These are phyloP conservation scores for Metschnikowia lunata DNA, from an alignment of 805 yeast species.

Conservation along the genomic window DNA sequence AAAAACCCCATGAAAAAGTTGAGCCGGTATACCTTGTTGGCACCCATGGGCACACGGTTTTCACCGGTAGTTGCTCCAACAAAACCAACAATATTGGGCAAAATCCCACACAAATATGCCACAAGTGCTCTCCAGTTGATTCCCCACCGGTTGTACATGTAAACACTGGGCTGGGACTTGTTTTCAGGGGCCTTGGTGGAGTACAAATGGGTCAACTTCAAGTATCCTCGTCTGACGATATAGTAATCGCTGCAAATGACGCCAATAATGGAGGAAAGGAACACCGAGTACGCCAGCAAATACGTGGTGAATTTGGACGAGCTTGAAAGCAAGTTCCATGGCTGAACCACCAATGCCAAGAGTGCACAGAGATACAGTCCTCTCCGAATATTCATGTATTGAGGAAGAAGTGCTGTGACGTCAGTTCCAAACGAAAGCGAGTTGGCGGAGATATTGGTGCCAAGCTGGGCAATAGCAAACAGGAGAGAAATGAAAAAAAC, in stretches of 20 bases:
- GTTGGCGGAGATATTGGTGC: conserved; percentile 72
- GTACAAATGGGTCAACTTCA: conserved; percentile 64
- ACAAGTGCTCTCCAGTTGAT: conserved; percentile 79
- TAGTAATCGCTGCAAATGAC: conserved; percentile 63
- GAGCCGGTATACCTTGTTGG: conserved; percentile 65
- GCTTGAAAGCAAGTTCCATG: conserved; percentile 69
- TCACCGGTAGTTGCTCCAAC: conserved; percentile 73
- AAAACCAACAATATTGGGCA: conserved; percentile 83
- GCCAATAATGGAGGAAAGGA: conserved; percentile 81
- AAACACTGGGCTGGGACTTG: conserved; percentile 32
- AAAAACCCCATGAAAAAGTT: conserved; percentile 76
- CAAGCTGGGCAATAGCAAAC: conserved; percentile 72
- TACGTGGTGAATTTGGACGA: conserved; percentile 76
- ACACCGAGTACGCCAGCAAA: conserved; percentile 75
- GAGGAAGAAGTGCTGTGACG: conserved; percentile 61
- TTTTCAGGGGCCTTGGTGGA: conserved; percentile 36
- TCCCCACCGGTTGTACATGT: conserved; percentile 61
- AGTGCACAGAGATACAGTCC: conserved; percentile 77
- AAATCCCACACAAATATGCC: conserved; percentile 76
- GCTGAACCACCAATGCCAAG: conserved; percentile 67
- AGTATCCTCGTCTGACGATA: conserved; percentile 64
- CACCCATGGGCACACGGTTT: conserved; percentile 70
- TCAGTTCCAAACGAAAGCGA: conserved; percentile 71
- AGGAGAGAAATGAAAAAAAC: conserved; percentile 70
- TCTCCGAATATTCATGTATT: conserved; percentile 66